These are phyloP conservation scores for Termitomyces sp. DNA, from an alignment of 768 basidiomycete genomes.

Conservation along the genomic window DNA sequence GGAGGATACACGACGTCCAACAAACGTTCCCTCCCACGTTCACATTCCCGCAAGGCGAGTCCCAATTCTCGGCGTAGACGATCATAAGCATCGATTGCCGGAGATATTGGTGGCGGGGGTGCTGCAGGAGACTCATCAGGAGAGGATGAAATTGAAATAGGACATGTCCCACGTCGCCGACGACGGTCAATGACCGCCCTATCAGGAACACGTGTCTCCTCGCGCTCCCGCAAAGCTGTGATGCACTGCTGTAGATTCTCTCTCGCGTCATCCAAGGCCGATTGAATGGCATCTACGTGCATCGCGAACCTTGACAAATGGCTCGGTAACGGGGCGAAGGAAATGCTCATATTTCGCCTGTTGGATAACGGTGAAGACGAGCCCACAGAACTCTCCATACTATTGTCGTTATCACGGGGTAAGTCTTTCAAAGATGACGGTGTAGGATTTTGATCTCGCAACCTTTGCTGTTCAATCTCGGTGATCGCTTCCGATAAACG, in stretches of 20 bases:
- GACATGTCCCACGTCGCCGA: slow-evolving; percentile 15
- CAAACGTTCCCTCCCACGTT: slow-evolving; percentile 67
- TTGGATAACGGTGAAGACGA: background rate
- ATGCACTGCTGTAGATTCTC: slow-evolving; percentile 65
- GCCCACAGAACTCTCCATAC: slow-evolving; percentile 1
- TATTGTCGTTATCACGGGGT: slow-evolving; percentile 8
- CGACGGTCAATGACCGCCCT: background rate
- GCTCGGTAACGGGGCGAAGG: slow-evolving; percentile 74
- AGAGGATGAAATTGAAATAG: slow-evolving; percentile 10
- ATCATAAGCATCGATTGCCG: slow-evolving; percentile 69
- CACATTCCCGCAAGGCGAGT: slow-evolving; percentile 74
- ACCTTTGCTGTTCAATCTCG: slow-evolving; percentile 46
- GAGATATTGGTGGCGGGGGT: slow-evolving; percentile 32
- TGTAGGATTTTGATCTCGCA: slow-evolving; percentile 48
- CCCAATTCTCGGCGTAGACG: slow-evolving; percentile 72
- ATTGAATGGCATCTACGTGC: slow-evolving; percentile 66
- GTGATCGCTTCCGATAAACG: slow-evolving; percentile 61
- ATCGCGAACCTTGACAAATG: slow-evolving; percentile 65
- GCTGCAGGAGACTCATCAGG: slow-evolving; percentile 20
- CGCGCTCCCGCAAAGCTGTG: slow-evolving; percentile 47
- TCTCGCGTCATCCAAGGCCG: slow-evolving; percentile 67
- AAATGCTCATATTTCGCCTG: slow-evolving; percentile 18
- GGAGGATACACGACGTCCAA: slow-evolving; percentile 51
- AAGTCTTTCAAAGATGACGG: slow-evolving; percentile 17
- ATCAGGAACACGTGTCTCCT: slow-evolving; percentile 23